Evolutionary conservation across 148 eudicot genomes (phyloP).

Genomic region (Pharnaceum exiguum): DNA sequence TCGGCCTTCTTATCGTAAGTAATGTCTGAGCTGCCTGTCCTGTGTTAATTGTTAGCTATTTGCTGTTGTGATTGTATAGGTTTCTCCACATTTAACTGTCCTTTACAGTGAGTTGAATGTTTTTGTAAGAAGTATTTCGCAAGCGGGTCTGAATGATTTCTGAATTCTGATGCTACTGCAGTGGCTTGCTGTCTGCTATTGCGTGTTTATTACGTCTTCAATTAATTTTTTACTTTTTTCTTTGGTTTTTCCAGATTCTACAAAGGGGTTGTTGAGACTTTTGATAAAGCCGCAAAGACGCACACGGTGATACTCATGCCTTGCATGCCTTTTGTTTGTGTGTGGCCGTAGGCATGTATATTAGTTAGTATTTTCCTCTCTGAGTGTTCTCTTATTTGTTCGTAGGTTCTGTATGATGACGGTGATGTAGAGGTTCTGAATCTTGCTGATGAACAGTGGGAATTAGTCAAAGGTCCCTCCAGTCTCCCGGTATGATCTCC

Average conservation of each 20-base stretch:
- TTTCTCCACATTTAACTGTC: no score
- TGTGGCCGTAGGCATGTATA: not conserved
- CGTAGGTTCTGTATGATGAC: slow-evolving; percentile 57
- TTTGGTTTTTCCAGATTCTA: slow-evolving; percentile 50
- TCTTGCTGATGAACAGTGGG: slow-evolving; percentile 51
- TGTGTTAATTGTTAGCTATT: no score
- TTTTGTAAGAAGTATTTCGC: no score
- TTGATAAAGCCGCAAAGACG: slow-evolving; percentile 39
- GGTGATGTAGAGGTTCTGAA: slow-evolving; percentile 60
- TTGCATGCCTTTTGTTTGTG: not conserved
- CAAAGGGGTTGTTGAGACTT: slow-evolving; percentile 53
- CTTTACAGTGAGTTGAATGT: no score
- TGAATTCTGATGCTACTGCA: no score
- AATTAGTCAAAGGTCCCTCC: slow-evolving; percentile 23
- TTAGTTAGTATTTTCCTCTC: slow-evolving; percentile 7
- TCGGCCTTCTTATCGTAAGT: no score
- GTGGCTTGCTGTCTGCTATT: no score
- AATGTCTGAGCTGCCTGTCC: no score
- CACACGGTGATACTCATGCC: slow-evolving; percentile 49
- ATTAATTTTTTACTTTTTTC: not conserved
- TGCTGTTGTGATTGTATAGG: no score
- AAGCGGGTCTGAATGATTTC: no score
- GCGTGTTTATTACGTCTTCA: not conserved
- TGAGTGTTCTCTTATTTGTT: slow-evolving; percentile 4
- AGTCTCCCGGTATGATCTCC: slow-evolving; percentile 35